Evolutionary conservation across 768 basidiomycete species (phyloP).

Genomic region (Suillus occidentalis): DNA sequence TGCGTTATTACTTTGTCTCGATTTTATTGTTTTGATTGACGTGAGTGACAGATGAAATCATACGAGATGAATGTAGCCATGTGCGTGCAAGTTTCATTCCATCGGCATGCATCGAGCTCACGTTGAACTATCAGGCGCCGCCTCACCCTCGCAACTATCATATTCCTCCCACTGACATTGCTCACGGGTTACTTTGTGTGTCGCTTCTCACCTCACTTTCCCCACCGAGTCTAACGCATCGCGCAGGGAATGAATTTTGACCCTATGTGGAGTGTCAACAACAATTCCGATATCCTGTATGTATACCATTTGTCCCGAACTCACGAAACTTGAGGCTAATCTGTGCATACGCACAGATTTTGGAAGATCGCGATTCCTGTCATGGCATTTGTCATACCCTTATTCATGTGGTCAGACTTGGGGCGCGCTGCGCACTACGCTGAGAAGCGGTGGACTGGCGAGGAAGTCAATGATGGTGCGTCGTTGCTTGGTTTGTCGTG

Average conservation of each 20-base stretch:
- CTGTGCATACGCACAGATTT: constrained; percentile 44
- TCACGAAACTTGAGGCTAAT: constrained; percentile 5
- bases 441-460: constrained; percentile 39
- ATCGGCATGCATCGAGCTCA: constrained; percentile 1
- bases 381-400: constrained; percentile 50
- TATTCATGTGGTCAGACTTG: constrained; percentile 56
- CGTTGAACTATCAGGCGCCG: constrained; percentile 45
- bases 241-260: constrained; percentile 67
- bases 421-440: constrained; percentile 44
- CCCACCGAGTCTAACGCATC: constrained; percentile 21
- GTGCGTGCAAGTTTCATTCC: constrained; percentile 34
- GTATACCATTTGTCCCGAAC: constrained; percentile 14
- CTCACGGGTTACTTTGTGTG: constrained; percentile 72
- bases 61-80: constrained; percentile 79
- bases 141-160: constrained; percentile 67
- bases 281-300: constrained; percentile 48
- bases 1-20: constrained; percentile 30
- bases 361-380: constrained; percentile 66
- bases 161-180: constrained; percentile 68
- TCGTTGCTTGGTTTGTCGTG: constrained; percentile 5
- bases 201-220: constrained; percentile 12
- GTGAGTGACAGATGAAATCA: constrained; percentile 52
- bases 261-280: constrained; percentile 47
- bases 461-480: constrained; percentile 35
- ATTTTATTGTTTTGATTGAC: neutral